Base-by-base conservation (phyloP, 2,329 filamentous ascomycete genomes). In the Conoideocrella luteorostrata region DNA sequence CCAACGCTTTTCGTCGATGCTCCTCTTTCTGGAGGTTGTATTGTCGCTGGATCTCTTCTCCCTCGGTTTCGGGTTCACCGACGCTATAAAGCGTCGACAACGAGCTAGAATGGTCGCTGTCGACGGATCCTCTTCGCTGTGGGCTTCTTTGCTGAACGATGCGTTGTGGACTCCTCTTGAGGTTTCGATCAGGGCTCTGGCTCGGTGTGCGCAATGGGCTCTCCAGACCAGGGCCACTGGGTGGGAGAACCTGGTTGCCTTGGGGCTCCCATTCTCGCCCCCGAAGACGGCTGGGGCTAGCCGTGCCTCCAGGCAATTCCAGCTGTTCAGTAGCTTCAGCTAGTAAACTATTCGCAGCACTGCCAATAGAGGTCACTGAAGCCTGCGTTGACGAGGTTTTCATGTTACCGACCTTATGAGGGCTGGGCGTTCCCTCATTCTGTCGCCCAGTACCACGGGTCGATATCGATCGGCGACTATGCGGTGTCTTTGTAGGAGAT, bases 51-150 rank as follows among this genome's bases (percentile, higher is more conserved):
- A 39, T 32, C 29, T 50, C 32, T 23, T 46, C 35, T 7, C 41
- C 46, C 15, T 59, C 59, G 6, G 69, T 65, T 7, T 70, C 66
- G 1, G 64, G 60, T 42, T 77, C 74, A 23, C 75, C 72, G 38
- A 71, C 72, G 46, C 75, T 78, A 49, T 78, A 77, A 5, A 80
- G 56, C 0, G 76, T 80, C 4, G 76, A 80, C 5, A 80, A 60
- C 3, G 73, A 70, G 30, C 74, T 78, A 0, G 74, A 77, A 12
- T 66, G 60, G 7, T 72, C 64, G 48, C 71, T 76, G 4, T 66
- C 61, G 4, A 56, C 45, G 0, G 69, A 72, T 4, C 41, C 45
- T n/a, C 55, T 57, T 44, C 57, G 48, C 13, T 52, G 46, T 0
- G 51, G 50, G 2, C 32, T 45, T 18, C 50, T 33, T 22, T 20